phyloP scores from a whole-genome alignment of 2,329 filamentous ascomycete species.

The Cordyceps cicadae region DNA sequence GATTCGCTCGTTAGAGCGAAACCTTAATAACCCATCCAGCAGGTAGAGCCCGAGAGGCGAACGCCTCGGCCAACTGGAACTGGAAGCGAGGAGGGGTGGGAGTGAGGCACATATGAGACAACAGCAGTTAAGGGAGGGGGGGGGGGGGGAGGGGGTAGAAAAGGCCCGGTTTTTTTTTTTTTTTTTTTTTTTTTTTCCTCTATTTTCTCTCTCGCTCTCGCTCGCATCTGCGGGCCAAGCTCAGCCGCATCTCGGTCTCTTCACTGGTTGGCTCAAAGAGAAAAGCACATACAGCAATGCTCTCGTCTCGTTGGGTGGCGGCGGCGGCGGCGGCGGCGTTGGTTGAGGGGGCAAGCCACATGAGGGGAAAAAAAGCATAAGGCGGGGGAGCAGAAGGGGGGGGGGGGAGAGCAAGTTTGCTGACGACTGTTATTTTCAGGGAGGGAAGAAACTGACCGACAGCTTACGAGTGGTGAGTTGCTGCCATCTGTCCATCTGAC shows the following conservation, averaged over 20 bases:
- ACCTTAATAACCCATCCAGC: neutral
- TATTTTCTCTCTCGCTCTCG: too few species aligned
- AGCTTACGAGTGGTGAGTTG: too few species aligned
- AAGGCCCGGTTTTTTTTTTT: neutral
- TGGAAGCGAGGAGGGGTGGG: neutral
- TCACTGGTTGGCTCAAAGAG: neutral
- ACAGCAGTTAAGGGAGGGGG: neutral
- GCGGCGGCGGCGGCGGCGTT: neutral
- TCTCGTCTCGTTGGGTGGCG: neutral
- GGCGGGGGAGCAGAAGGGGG: neutral
- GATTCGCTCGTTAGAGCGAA: neutral
- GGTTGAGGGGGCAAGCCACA: neutral
- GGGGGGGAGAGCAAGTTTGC: neutral
- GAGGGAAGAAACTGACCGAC: too few species aligned
- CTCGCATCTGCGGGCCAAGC: neutral
- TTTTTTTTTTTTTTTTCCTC: neutral
- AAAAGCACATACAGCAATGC: neutral
- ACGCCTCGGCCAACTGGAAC: neutral
- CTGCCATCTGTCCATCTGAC: too few species aligned
- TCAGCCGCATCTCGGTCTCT: slow-evolving; percentile 9
- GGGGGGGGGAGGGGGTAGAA: neutral
- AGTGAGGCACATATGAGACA: neutral
- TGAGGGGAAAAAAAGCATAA: neutral
- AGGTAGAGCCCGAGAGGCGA: too few species aligned
- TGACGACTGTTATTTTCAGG: neutral